A percentile compares a stretch with the other conserved stretches of the same genome.
Evolutionary conservation across 441 rosid species (phyloP).

Genomic region (Viola pubescens): DNA sequence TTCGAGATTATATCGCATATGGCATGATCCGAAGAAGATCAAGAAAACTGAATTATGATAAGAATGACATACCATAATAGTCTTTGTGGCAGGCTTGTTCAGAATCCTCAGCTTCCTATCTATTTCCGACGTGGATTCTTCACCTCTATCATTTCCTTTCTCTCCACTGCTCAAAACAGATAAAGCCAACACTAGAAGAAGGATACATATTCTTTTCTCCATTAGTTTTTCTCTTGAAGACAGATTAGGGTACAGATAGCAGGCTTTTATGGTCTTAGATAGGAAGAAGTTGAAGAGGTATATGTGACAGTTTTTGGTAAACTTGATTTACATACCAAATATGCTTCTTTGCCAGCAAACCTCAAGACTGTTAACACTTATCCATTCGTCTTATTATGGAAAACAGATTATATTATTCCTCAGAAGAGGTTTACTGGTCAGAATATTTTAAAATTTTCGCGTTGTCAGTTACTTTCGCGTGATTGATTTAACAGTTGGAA

Average conservation of each 20-base stretch:
- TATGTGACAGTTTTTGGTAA: not conserved
- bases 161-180: slow-evolving; percentile 16
- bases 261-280: not conserved
- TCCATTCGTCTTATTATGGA: too few species aligned
- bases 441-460: too few species aligned
- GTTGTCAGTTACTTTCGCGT: too few species aligned
- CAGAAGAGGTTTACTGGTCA: too few species aligned
- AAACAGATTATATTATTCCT: too few species aligned
- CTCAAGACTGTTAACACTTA: too few species aligned
- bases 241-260: not conserved
- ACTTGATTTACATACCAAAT: not conserved
- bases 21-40: too few species aligned
- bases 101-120: slow-evolving; percentile 32
- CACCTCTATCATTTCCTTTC: slow-evolving; percentile 16
- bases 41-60: not conserved
- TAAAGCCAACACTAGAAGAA: slow-evolving; percentile 11
- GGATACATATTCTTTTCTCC: not conserved
- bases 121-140: slow-evolving; percentile 11
- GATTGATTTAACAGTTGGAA: too few species aligned
- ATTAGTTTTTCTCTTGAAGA: not conserved
- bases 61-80: slow-evolving; percentile 25
- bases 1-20: too few species aligned
- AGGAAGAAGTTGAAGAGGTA: not conserved
- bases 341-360: too few species aligned
- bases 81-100: slow-evolving; percentile 41